phyloP scores from a whole-genome alignment of 1,139 yeast genomes.

The Saccharomycopsis crataegensis region DNA sequence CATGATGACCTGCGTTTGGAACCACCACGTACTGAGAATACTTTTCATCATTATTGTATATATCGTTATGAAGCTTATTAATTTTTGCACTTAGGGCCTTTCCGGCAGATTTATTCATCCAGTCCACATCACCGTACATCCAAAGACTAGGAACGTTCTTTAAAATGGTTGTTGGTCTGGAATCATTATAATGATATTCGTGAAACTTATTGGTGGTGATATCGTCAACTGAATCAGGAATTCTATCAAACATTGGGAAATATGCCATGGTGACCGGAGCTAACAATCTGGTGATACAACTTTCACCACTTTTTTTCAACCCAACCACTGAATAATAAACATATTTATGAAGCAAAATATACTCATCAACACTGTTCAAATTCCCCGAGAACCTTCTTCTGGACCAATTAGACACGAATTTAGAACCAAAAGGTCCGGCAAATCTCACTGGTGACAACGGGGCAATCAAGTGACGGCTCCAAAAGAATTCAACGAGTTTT shows the following conservation, averaged over 20 bases:
- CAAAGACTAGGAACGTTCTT: constrained; percentile 23
- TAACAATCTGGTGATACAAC: constrained; percentile 58
- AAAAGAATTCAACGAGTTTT: constrained; percentile 20
- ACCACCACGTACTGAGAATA: constrained; percentile 24
- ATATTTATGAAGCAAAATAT: constrained; percentile 48
- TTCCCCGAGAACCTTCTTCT: constrained; percentile 41
- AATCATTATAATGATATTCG: background rate
- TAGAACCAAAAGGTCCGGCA: constrained; percentile 60
- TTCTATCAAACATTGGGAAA: constrained; percentile 48
- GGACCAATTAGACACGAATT: constrained; percentile 69
- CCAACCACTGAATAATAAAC: constrained; percentile 62
- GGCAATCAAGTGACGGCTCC: constrained; percentile 45
- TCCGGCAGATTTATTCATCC: constrained; percentile 47
- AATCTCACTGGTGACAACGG: constrained; percentile 62
- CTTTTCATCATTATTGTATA: constrained; percentile 18
- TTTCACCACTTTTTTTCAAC: constrained; percentile 68
- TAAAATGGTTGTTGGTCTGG: background rate
- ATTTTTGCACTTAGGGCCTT: constrained; percentile 30
- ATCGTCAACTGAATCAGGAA: constrained; percentile 24
- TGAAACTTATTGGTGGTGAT: background rate
- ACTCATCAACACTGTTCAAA: constrained; percentile 27
- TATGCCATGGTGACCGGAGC: constrained; percentile 75
- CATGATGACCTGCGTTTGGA: constrained; percentile 37
- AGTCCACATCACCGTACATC: constrained; percentile 44
- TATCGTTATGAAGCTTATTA: constrained; percentile 19